These are phyloP conservation scores for Cytospora mali DNA, from an alignment of 2,329 filamentous ascomycete genomes.

Conservation along the genomic window DNA sequence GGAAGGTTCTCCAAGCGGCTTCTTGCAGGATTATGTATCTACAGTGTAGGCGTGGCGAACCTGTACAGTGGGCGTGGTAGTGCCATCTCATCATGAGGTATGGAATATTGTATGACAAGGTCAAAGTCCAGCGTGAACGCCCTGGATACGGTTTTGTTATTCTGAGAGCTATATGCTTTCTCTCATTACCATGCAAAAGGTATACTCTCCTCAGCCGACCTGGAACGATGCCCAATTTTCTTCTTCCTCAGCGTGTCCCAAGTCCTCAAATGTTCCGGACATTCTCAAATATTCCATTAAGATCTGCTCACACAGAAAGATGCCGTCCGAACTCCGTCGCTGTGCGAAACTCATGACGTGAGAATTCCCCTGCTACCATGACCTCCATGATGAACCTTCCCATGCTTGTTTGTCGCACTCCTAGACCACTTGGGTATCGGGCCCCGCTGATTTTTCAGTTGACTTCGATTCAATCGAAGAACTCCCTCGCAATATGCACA, in stretches of 20 bases:
- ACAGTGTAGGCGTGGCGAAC: not conserved
- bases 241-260: too few relatives aligned
- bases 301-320: conserved; percentile 2
- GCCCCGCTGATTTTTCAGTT: not conserved
- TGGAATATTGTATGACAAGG: not conserved
- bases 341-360: conserved; percentile 28
- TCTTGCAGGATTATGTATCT: not conserved
- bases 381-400: not conserved
- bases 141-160: not conserved
- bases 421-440: not conserved
- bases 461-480: conserved; percentile 8
- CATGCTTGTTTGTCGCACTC: not conserved
- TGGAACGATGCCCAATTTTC: not conserved
- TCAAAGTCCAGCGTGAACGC: not conserved
- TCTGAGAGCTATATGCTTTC: not conserved
- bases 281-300: not conserved
- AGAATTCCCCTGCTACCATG: not conserved
- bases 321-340: conserved; percentile 31
- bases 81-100: not conserved
- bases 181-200: not conserved
- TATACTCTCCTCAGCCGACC: not conserved
- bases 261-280: not conserved
- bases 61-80: not conserved
- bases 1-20: not conserved
- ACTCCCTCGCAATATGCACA: conserved; percentile 8